Base-by-base conservation (phyloP, 345 rosid species). In the Nephelium lappaceum region DNA sequence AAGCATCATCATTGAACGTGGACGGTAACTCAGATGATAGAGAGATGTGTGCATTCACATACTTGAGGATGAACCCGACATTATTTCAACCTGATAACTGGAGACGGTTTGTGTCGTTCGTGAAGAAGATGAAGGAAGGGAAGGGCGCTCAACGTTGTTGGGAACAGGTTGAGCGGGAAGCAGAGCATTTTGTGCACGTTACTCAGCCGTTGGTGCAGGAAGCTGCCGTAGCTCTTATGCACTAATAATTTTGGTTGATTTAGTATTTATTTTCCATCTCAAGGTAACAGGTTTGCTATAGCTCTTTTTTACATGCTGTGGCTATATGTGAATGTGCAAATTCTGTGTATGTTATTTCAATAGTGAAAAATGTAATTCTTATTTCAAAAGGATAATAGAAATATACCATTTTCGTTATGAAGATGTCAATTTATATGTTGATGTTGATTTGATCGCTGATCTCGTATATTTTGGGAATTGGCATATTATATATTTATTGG, bases 41-140 rank as follows among this genome's bases (percentile, higher is more conserved):
- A 77, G 89, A 92, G 84, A 96, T 94, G 99, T 96, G 97, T n/a
- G 98, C 98, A 18, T 96, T 96, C 84, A 94, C 99, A 0, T 96
- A 96, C 85, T 80, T 96, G 81, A 91, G 99, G 85, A 94, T 96
- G 99, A 96, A 85, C 51, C 98, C 98, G 0, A 80, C 87, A 49
- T 67, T 96, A 72, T 96, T 96, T 49, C 89, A 93, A 21, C 84
- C 89, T 0, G 92, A 91, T 6, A 93, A 96, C 76, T 96, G 99
- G 98, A 89, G 98, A 64, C 84, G 79, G 31, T 96, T 96, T n/a
- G 97, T 96, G 25, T 86, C 87, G 11, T 94, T 96, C 55, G 97
- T 92, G 81, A 93, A 92, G 94, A 93, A 89, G 88, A 96, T 96
- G 99, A 86, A 89, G 1, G 97, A 92, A 82, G 97, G 97, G 57